Percentiles rank a stretch among this genome's conserved stretches.
These are phyloP conservation scores for Sicyos baderoa DNA, from an alignment of 306 rosid species.

Conservation along the genomic window DNA sequence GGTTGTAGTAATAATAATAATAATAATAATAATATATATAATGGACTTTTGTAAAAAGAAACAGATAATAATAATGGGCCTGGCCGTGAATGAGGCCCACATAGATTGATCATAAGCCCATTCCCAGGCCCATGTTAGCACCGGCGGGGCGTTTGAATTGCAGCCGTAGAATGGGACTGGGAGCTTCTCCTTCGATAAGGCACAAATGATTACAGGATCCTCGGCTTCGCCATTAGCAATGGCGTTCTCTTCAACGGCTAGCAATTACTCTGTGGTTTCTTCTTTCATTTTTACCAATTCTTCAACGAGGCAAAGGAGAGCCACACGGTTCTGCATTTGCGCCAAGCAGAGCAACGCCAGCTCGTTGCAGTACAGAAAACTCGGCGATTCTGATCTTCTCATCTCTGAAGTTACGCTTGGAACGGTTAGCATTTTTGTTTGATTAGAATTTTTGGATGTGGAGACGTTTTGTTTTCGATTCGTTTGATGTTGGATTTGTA, in stretches of 20 bases:
- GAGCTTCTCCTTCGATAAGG: background rate
- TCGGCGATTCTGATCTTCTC: conserved; percentile 79
- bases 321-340: conserved; percentile 19
- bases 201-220: no score
- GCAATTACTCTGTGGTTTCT: background rate
- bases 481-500: no score
- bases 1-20: no score
- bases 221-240: conserved; percentile 2
- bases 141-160: background rate
- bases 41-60: no score
- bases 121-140: background rate
- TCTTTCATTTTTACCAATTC: background rate
- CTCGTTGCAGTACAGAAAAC: conserved; percentile 48
- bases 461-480: no score
- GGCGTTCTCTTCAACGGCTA: conserved; percentile 12
- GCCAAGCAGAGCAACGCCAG: conserved; percentile 28
- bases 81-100: background rate
- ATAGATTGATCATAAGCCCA: background rate
- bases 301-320: background rate
- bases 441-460: no score
- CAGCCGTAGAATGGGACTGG: background rate
- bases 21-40: no score
- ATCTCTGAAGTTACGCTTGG: conserved; percentile 79
- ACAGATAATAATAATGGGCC: no score
- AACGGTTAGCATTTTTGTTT: conserved; percentile 40